phyloP scores from a whole-genome alignment of 306 rosid genomes.

The Glycine tomentella region DNA sequence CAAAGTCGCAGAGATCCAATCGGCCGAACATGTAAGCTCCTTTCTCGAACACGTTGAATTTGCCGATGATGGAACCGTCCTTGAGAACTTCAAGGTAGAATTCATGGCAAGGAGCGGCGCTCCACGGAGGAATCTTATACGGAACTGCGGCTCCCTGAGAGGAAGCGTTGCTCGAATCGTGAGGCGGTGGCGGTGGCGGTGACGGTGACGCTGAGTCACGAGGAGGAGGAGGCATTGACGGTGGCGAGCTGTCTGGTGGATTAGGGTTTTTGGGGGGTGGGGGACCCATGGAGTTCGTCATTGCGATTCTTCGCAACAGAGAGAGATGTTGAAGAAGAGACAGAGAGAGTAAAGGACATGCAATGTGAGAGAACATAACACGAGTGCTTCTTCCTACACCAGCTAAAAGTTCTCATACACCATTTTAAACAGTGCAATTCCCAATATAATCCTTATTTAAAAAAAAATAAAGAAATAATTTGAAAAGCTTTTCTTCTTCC shows the following conservation, averaged over 20 bases:
- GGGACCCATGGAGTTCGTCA: conserved; percentile 23
- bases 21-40: conserved; percentile 98
- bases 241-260: neutral
- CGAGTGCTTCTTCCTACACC: no score
- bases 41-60: conserved; percentile 65
- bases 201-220: conserved; percentile 18
- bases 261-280: conserved; percentile 27
- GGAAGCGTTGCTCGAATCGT: conserved; percentile 46
- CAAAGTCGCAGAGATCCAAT: conserved; percentile 85
- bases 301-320: neutral
- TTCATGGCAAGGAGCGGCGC: conserved; percentile 73
- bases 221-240: no score
- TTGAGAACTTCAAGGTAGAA: conserved; percentile 87
- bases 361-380: no score
- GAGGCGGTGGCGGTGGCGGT: neutral
- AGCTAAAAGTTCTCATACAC: no score
- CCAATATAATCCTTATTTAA: no score
- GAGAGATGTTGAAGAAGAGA: no score
- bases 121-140: conserved; percentile 87
- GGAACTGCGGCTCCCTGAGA: conserved; percentile 60
- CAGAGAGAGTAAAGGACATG: no score
- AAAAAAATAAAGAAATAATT: no score
- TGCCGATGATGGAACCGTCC: conserved; percentile 80
- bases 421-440: no score
- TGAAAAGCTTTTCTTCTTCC: no score